Evolutionary conservation across 345 rosid species (phyloP).

Genomic region (Noccaea bulbosa): DNA sequence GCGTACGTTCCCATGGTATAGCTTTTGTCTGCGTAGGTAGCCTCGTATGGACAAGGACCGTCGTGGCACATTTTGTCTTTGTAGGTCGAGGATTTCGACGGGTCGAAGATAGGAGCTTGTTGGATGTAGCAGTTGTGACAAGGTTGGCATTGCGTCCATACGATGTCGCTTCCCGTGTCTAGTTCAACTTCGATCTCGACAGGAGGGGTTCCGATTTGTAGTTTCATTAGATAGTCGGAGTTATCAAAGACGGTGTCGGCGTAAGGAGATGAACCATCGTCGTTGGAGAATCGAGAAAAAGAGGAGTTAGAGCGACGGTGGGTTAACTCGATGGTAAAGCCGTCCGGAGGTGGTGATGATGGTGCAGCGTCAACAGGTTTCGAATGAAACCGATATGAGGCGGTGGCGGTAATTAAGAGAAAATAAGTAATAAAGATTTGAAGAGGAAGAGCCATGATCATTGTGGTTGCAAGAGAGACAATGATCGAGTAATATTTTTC

Average conservation of each 20-base stretch:
- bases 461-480: neutral
- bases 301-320: no score
- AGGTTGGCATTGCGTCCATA: conserved; percentile 28
- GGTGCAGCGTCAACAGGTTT: no score
- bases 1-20: neutral
- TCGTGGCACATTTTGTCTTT: neutral
- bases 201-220: conserved; percentile 22
- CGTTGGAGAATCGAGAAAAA: no score
- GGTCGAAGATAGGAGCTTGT: conserved; percentile 8
- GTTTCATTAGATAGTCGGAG: neutral
- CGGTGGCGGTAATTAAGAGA: no score
- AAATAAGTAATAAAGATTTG: no score
- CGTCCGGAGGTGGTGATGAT: no score
- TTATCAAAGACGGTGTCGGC: neutral
- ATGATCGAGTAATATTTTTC: neutral
- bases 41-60: neutral
- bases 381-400: no score
- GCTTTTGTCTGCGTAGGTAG: neutral
- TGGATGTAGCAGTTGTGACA: conserved; percentile 6
- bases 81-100: neutral
- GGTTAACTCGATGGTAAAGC: no score
- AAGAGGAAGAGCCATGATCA: no score
- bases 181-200: neutral
- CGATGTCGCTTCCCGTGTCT: conserved; percentile 15
- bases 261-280: no score